Evolutionary conservation across 2,329 filamentous ascomycete genomes (phyloP), one percentile per base, ranked within the genome.

Genomic region (Periconia macrospinosa): DNA sequence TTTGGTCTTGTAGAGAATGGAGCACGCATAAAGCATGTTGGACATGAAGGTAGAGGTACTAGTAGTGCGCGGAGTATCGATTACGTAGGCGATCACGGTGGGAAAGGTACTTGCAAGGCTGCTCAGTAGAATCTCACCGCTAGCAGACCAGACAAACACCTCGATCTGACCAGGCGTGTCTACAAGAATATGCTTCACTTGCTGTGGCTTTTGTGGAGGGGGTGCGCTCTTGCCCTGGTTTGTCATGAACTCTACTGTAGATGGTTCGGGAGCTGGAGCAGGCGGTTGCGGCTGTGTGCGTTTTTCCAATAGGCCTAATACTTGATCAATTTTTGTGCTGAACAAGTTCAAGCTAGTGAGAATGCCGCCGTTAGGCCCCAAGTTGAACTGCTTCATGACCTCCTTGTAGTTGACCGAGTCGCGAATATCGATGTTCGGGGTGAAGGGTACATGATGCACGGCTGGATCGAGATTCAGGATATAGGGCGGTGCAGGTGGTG

Each of bases 351-450:
- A 79, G 11, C 90, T 94, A 1, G 95, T 99, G 62, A 99, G 79
- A 68, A 99, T 99, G 45, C 92, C 95, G 49, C 94, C 94, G 78
- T 99, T 99, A 9, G 94, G 94, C 0, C 94, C 94, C 0, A 99
- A 84, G 70, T 97, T 97, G 76, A 97, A 97, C 77, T 97, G 92
- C 77, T 93, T 95, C 95, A 99, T 99, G 60, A 99, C 94, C 76
- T 99, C 93, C 74, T 96, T 94, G 81, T 99, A 99, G 83, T 99
- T 97, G 74, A 99, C 93, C 23, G 90, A 94, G 77, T 99, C 94
- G 68, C 95, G 91, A 65, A 99, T 99, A 76, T 99, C 94, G 77
- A 99, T 97, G 76, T 99, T 99, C 74, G 89, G 87, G 63, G 96
- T 93, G 71, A 97, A 99, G 2, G 95, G 94, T 7, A 97, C 90